These are phyloP conservation scores for Starmerella floricola DNA, from an alignment of 805 yeast species.

Conservation along the genomic window DNA sequence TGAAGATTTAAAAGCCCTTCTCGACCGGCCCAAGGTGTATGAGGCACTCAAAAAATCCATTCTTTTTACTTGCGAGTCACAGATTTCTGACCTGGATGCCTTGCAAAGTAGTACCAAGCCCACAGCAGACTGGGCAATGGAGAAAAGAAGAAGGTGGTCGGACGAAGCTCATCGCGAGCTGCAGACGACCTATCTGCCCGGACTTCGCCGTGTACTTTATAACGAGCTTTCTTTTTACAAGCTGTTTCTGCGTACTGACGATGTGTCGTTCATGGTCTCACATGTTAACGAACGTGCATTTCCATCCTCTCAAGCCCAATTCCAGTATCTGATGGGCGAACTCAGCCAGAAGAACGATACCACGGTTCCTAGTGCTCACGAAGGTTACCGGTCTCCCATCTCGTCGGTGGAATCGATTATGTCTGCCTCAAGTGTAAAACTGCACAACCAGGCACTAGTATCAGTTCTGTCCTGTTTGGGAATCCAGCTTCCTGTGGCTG, in stretches of 20 bases:
- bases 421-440: no score
- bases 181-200: constrained; percentile 26
- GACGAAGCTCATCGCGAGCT: constrained; percentile 31
- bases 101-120: not conserved
- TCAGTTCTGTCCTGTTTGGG: constrained; percentile 25
- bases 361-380: no score
- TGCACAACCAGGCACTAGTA: constrained; percentile 27
- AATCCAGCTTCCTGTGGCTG: constrained; percentile 29
- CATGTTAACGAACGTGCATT: constrained; percentile 20
- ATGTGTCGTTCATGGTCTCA: constrained; percentile 24
- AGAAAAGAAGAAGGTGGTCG: constrained; percentile 27
- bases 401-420: no score
- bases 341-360: no score
- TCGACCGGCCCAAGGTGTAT: constrained; percentile 12
- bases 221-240: constrained; percentile 30
- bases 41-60: constrained; percentile 21
- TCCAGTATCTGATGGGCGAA: constrained; percentile 28
- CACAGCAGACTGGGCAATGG: no score
- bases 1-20: constrained; percentile 18
- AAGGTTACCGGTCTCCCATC: no score
- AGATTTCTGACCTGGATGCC: constrained; percentile 15
- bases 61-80: constrained; percentile 24
- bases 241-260: constrained; percentile 30
- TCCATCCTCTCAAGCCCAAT: constrained; percentile 24
- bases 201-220: constrained; percentile 19